A percentile compares a stretch with the other conserved stretches of the same genome.
These are phyloP conservation scores for Fraxinus albicans DNA, from an alignment of 305 asterid species.

Conservation along the genomic window DNA sequence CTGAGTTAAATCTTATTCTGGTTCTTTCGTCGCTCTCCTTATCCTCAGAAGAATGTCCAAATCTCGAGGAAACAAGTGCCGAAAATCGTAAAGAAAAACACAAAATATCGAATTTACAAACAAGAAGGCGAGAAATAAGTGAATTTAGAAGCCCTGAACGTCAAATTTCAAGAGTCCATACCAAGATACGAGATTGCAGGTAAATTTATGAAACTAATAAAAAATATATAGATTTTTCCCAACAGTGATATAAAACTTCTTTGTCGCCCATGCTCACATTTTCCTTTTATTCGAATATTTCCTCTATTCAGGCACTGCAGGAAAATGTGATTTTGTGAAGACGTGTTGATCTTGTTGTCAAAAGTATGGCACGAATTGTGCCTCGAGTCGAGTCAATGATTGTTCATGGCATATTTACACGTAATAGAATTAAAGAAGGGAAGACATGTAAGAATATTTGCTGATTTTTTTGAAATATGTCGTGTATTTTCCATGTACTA, in stretches of 20 bases:
- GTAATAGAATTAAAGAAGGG: neutral
- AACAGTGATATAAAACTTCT: neutral
- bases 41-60: slow-evolving; percentile 30
- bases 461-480: neutral
- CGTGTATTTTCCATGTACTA: neutral
- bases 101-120: slow-evolving; percentile 1
- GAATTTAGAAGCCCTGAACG: slow-evolving; percentile 29
- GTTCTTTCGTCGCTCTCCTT: slow-evolving; percentile 40
- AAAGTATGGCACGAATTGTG: neutral
- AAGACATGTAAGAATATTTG: no score
- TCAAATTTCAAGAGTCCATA: slow-evolving; percentile 27
- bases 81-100: slow-evolving; percentile 10
- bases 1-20: slow-evolving; percentile 43
- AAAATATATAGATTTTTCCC: no score
- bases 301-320: slow-evolving; percentile 43
- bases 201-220: neutral
- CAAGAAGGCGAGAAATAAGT: slow-evolving; percentile 22
- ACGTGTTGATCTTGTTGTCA: neutral
- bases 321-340: slow-evolving; percentile 32
- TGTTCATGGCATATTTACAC: neutral
- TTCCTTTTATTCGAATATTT: neutral
- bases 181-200: slow-evolving; percentile 53
- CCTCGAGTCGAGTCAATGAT: neutral
- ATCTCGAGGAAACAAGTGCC: slow-evolving; percentile 18
- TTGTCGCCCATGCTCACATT: neutral